Conservation (phyloP, 495 filamentous ascomycete genomes). For the Venustampulla echinocandica region DNA sequence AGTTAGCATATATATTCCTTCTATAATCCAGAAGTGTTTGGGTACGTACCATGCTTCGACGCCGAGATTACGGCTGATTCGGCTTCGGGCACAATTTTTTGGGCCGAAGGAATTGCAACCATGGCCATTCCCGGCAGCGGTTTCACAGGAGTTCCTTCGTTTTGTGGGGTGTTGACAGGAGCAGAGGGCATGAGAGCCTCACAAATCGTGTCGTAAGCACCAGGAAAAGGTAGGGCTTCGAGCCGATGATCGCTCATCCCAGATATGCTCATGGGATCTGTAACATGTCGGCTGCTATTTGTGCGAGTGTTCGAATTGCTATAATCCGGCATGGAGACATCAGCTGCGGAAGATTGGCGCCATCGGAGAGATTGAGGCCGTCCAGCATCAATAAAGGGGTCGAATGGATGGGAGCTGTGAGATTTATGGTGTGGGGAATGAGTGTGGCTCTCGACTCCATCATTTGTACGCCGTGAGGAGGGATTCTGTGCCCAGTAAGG, state of each 20-base stretch:
- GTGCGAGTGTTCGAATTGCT: constrained; percentile 23
- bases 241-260: constrained; percentile 27
- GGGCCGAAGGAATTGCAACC: not conserved
- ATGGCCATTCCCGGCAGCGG: too few relatives aligned
- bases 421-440: constrained; percentile 39
- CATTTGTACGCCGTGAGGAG: constrained; percentile 23
- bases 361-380: constrained; percentile 23
- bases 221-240: constrained; percentile 27
- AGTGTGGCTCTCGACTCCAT: constrained; percentile 34
- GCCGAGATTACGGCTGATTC: not conserved
- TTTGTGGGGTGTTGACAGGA: constrained; percentile 35
- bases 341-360: constrained; percentile 35
- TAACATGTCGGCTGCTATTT: constrained; percentile 37
- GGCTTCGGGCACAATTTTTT: too few relatives aligned
- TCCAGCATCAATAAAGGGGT: constrained; percentile 33
- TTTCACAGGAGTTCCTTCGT: too few relatives aligned
- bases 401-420: constrained; percentile 23
- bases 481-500: constrained; percentile 29
- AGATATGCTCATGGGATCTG: constrained; percentile 20
- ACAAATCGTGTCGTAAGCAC: constrained; percentile 27
- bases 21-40: too few relatives aligned
- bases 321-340: constrained; percentile 48
- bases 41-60: too few relatives aligned
- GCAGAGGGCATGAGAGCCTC: constrained; percentile 36
- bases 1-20: not conserved